Evolutionary conservation across 768 basidiomycete genomes (phyloP), one percentile per base, ranked within the genome.

Genomic region (Rubroboletus satanas): DNA sequence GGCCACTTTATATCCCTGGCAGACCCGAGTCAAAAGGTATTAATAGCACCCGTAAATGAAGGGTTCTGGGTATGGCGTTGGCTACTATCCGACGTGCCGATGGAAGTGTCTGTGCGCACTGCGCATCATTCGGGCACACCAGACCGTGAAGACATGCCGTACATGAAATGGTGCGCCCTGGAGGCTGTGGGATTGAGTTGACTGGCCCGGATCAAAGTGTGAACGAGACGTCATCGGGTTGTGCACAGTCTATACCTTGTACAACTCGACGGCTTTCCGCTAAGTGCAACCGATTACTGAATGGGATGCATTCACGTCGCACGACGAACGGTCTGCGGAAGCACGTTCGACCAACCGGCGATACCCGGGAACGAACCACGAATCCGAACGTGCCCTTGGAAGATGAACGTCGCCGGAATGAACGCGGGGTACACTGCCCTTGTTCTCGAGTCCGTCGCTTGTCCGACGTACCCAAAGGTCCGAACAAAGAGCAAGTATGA

Each of bases 1-100:
- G 7, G 18, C 54, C 45, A 18, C 57, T 66, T 64, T 64, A 64
- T 64, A 59, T 39, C 57, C 53, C 15, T 4, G 18, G 46, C 45
- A 11, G 18, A 28, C 6, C 15, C 26, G 32, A 21, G 4, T 21
- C 18, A 14, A 31, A 26, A 26, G 5, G 14, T 45, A n/a, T 9
- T 33, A n/a, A 11, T 18, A 32, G 35, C 21, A 28, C 14, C 36
- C 38, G 4, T 15, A 55, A 54, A 54, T 49, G 41, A 47, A 50
- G 18, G 44, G 38, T 18, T 47, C 35, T 17, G 32, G 43, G 18
- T 23, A 51, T 14, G 37, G 41, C 29, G 14, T 48, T 37, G 38
- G 21, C 18, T 9, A 11, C 18, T 9, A 11, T n/a, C 32, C n/a
- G 15, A 37, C 42, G n/a, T 17, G 23, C 38, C n/a, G 28, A 54